Percentiles rank a stretch among this genome's conserved stretches.
Evolutionary conservation across 352 stramenopile genomes (phyloP).

Genomic region (Poterioochromonas sp.): DNA sequence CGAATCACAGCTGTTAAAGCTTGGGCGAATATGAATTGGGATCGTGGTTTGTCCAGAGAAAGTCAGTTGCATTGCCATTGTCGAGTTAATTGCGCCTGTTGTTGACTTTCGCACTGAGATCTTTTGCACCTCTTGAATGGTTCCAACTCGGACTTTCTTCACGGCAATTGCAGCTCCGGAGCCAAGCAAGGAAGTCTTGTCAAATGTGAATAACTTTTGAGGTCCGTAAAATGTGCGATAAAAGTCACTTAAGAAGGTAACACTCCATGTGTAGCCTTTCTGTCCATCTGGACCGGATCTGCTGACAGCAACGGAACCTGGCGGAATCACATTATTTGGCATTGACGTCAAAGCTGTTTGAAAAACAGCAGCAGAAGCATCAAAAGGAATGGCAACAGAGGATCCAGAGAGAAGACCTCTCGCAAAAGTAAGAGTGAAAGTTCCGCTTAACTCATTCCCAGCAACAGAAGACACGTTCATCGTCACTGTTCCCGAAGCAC

Average conservation of each 20-base stretch:
- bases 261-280: slow-evolving; percentile 44
- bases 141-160: slow-evolving; percentile 53
- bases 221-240: background rate
- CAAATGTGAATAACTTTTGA: background rate
- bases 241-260: slow-evolving; percentile 51
- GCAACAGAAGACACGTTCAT: slow-evolving; percentile 45
- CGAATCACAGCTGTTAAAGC: slow-evolving; percentile 55
- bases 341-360: slow-evolving; percentile 77
- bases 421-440: slow-evolving; percentile 71
- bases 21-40: slow-evolving; percentile 61
- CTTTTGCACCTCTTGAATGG: slow-evolving; percentile 56
- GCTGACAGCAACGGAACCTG: slow-evolving; percentile 59
- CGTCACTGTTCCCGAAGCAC: slow-evolving; percentile 41
- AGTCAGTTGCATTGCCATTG: slow-evolving; percentile 49
- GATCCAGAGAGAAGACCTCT: slow-evolving; percentile 46
- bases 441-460: slow-evolving; percentile 48
- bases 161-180: slow-evolving; percentile 36
- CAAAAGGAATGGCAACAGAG: slow-evolving; percentile 67
- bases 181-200: background rate
- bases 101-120: slow-evolving; percentile 44
- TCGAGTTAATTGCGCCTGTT: slow-evolving; percentile 44
- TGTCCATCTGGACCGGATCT: slow-evolving; percentile 38
- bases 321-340: slow-evolving; percentile 59
- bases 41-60: slow-evolving; percentile 59
- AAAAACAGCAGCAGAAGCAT: slow-evolving; percentile 65